phyloP scores from a whole-genome alignment of 202 grass and related monocot genomes.

The Brachypodium distachyon region DNA sequence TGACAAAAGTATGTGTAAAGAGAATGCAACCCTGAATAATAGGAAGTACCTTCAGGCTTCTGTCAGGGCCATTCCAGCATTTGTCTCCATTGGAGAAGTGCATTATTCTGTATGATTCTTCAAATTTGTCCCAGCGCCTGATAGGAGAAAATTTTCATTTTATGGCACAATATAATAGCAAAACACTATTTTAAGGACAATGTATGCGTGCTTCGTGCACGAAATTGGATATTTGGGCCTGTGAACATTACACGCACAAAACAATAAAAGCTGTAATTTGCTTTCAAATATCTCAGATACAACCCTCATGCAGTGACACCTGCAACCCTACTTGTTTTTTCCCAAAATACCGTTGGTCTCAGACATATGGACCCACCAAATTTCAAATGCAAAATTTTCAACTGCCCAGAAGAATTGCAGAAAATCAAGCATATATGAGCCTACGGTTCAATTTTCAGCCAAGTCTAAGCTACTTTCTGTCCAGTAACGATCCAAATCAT shows the following conservation, averaged over 20 bases:
- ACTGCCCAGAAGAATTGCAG: too few relatives aligned
- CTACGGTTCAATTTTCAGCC: too few relatives aligned
- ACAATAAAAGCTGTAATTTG: background rate
- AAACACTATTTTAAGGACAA: background rate
- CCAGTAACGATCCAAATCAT: too few relatives aligned
- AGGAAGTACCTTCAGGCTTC: constrained; percentile 69
- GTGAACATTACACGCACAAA: background rate
- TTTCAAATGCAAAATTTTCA: too few relatives aligned
- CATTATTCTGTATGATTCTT: constrained; percentile 77
- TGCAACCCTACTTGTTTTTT: background rate
- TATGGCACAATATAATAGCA: constrained; percentile 3
- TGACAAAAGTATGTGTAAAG: background rate
- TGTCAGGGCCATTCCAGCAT: constrained; percentile 95
- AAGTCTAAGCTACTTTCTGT: too few relatives aligned
- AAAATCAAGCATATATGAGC: too few relatives aligned
- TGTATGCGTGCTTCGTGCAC: background rate
- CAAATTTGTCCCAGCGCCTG: constrained; percentile 96
- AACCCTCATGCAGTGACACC: background rate
- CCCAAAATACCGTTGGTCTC: too few relatives aligned
- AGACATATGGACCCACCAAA: too few relatives aligned
- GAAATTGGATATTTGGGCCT: background rate
- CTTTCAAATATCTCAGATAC: background rate
- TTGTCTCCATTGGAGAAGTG: constrained; percentile 74
- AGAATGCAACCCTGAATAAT: background rate
- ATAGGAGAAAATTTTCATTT: constrained; percentile 20